Conservation (phyloP, 2,329 filamentous ascomycete genomes). For the Microcera coccophila region DNA sequence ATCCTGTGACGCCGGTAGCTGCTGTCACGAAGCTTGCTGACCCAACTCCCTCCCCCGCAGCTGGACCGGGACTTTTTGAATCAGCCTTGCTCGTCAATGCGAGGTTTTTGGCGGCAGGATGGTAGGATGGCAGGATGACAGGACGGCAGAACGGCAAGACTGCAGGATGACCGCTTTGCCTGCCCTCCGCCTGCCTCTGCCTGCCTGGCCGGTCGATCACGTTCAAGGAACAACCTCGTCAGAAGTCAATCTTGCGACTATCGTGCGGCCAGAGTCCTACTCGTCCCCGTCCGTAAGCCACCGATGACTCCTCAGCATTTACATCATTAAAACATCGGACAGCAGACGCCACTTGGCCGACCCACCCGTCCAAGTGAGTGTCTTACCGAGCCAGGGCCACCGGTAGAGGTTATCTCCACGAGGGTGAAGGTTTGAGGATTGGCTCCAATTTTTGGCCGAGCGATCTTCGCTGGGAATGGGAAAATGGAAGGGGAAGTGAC, state of each 20-base stretch:
- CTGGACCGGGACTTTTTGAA: neutral
- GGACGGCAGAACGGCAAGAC: neutral
- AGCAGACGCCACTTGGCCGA: conserved; percentile 6
- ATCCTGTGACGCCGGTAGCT: conserved; percentile 7
- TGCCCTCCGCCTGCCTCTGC: neutral
- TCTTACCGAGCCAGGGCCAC: too few relatives aligned
- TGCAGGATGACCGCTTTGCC: neutral
- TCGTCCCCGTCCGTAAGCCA: conserved; percentile 1
- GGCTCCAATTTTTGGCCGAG: neutral
- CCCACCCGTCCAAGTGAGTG: conserved; percentile 3
- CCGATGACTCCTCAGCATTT: conserved; percentile 5
- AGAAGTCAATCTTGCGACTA: conserved; percentile 23
- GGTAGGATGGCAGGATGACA: neutral
- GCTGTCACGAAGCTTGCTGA: too few relatives aligned
- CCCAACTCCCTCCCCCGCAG: neutral
- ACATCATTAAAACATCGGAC: conserved; percentile 11
- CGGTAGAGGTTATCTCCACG: neutral
- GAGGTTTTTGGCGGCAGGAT: neutral
- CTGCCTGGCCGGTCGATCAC: conserved; percentile 21
- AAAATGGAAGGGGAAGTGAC: too few relatives aligned
- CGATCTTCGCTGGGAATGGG: neutral
- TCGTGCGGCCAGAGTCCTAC: conserved; percentile 1
- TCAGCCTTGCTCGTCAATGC: conserved; percentile 7
- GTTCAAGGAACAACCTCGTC: conserved; percentile 16
- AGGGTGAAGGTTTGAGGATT: neutral